Evolutionary conservation across 1,139 yeast species (phyloP).

Genomic region (Protomyces pachydermus): DNA sequence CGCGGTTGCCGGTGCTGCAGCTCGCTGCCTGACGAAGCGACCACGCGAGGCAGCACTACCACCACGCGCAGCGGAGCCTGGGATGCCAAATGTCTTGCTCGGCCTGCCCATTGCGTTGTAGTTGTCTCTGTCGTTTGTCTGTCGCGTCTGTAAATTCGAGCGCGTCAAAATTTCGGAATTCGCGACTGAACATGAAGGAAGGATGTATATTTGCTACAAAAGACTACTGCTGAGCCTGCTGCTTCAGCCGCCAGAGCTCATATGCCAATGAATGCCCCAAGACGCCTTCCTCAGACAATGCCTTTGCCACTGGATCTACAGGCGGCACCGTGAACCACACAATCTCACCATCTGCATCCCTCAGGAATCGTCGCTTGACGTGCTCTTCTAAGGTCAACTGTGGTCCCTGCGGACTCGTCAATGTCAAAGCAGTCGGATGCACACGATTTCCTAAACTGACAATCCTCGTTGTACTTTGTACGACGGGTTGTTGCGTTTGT

Average conservation of each 20-base stretch:
- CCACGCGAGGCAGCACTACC: constrained; percentile 10
- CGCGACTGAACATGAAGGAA: not conserved
- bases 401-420: not conserved
- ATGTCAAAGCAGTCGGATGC: not conserved
- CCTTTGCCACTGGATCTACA: constrained; percentile 29
- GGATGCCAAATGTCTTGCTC: constrained; percentile 17
- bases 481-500: not conserved
- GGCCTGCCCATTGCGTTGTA: constrained; percentile 8
- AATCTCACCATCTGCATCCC: constrained; percentile 33
- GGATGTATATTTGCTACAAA: not conserved
- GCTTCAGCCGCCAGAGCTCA: not conserved
- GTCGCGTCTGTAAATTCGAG: not conserved
- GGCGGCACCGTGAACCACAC: constrained; percentile 36
- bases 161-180: not conserved
- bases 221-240: not conserved
- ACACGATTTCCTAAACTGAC: not conserved
- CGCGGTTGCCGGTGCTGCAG: not conserved
- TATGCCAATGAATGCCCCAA: not conserved
- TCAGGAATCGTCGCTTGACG: constrained; percentile 30
- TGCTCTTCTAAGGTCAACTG: constrained; percentile 29
- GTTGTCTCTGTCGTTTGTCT: not conserved
- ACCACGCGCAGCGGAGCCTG: constrained; percentile 3
- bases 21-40: not conserved
- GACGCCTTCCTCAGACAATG: not conserved
- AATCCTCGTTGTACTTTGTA: not conserved